Conservation (phyloP, 495 filamentous ascomycete genomes). For the Peziza echinospora region DNA sequence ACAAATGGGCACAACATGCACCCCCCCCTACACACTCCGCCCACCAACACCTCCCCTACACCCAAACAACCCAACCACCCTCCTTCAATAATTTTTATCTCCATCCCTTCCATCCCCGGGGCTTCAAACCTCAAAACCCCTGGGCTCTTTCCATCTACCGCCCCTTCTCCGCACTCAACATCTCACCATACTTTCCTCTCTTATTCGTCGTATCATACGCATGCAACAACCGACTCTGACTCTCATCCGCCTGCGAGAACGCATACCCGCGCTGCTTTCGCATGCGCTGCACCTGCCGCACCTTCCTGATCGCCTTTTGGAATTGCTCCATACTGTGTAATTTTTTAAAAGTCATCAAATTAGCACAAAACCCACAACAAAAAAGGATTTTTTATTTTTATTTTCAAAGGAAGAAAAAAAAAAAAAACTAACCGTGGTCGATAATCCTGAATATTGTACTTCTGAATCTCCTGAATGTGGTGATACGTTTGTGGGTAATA, state of each 20-base stretch:
- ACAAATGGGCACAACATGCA: not conserved
- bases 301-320: conserved; percentile 97
- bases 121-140: not conserved
- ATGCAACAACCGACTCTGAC: conserved; percentile 76
- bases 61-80: not conserved
- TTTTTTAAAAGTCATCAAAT: too few species aligned
- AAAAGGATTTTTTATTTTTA: conserved; percentile 1
- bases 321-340: conserved; percentile 84
- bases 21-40: not conserved
- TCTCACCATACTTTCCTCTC: conserved; percentile 86
- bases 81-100: not conserved
- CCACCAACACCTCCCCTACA: not conserved
- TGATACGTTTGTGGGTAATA: conserved; percentile 92
- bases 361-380: not conserved
- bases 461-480: conserved; percentile 98
- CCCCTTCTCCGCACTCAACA: conserved; percentile 39
- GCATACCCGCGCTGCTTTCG: conserved; percentile 97
- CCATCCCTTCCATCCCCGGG: not conserved
- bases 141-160: not conserved
- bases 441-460: conserved; percentile 99
- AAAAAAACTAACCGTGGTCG: conserved; percentile 45
- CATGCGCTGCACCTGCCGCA: conserved; percentile 96
- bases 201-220: conserved; percentile 92
- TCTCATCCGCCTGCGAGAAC: conserved; percentile 94
- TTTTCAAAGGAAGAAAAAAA: not conserved